These are phyloP conservation scores for Huiozyma sinensis DNA, from an alignment of 805 yeast species.

Conservation along the genomic window DNA sequence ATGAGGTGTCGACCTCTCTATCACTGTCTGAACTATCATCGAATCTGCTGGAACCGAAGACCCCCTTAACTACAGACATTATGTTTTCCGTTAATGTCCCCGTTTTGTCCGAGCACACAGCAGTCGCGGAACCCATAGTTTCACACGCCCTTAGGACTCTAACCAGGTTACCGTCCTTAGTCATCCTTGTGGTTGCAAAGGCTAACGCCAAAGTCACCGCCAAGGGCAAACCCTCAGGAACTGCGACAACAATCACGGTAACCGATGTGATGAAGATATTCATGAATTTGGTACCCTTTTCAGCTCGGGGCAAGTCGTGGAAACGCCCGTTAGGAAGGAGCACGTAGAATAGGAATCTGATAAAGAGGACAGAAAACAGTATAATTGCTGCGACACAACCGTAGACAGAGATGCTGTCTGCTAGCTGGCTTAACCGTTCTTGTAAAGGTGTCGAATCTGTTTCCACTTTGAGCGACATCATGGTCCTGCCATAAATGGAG, in stretches of 20 bases:
- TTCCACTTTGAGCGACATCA: slow-evolving; percentile 68
- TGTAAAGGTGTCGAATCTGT: slow-evolving; percentile 85
- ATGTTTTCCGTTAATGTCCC: slow-evolving; percentile 92
- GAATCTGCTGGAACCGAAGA: slow-evolving; percentile 48
- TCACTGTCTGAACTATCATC: slow-evolving; percentile 34
- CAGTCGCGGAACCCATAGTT: slow-evolving; percentile 98
- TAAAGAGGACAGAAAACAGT: slow-evolving; percentile 69
- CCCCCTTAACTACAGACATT: slow-evolving; percentile 82
- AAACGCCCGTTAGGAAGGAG: slow-evolving; percentile 38
- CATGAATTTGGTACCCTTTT: slow-evolving; percentile 76
- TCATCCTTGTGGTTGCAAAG: slow-evolving; percentile 97
- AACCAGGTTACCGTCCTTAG: slow-evolving; percentile 91
- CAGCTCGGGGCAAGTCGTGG: slow-evolving; percentile 42
- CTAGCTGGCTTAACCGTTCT: slow-evolving; percentile 64
- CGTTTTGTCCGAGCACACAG: slow-evolving; percentile 93
- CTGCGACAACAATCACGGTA: slow-evolving; percentile 92
- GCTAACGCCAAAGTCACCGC: slow-evolving; percentile 96
- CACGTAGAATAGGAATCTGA: slow-evolving; percentile 52
- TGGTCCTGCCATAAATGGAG: slow-evolving; percentile 86
- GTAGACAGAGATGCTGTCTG: slow-evolving; percentile 90
- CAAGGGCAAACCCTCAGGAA: slow-evolving; percentile 97
- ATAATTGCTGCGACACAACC: slow-evolving; percentile 79
- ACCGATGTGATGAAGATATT: slow-evolving; percentile 84
- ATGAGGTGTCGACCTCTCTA: neutral
- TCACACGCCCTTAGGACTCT: slow-evolving; percentile 90